Percentiles rank a stretch among this genome's conserved stretches.
Evolutionary conservation across 139 green algal genomes (phyloP).

Genomic region (Picochlorum sp.): DNA sequence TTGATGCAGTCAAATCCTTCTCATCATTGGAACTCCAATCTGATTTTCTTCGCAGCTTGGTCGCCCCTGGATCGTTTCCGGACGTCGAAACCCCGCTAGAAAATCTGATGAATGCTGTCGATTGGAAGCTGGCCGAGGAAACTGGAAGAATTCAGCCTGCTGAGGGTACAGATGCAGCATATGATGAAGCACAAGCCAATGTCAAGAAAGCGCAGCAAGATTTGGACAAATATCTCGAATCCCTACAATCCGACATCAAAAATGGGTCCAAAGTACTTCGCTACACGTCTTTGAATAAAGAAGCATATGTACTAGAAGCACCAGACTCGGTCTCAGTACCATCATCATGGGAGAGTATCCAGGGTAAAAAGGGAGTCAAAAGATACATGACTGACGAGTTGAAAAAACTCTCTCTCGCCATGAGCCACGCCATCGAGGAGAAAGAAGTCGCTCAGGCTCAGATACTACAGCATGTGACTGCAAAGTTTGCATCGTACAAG

Average conservation of each 20-base stretch:
- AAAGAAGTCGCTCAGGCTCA: slow-evolving; percentile 16
- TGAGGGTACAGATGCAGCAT: slow-evolving; percentile 60
- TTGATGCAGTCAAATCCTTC: slow-evolving; percentile 29
- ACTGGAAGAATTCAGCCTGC: slow-evolving; percentile 64
- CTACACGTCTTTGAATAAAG: slow-evolving; percentile 76
- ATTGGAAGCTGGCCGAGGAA: slow-evolving; percentile 74
- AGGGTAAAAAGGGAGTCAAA: slow-evolving; percentile 70
- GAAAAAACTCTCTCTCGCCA: slow-evolving; percentile 41
- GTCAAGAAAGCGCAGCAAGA: slow-evolving; percentile 38
- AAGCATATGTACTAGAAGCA: slow-evolving; percentile 83
- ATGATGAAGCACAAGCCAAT: slow-evolving; percentile 50
- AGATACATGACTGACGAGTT: slow-evolving; percentile 49
- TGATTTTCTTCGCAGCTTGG: slow-evolving; percentile 14
- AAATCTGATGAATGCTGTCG: slow-evolving; percentile 47
- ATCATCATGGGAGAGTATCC: slow-evolving; percentile 39
- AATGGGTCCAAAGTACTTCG: slow-evolving; percentile 25
- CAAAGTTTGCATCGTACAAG: slow-evolving; percentile 44
- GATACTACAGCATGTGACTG: slow-evolving; percentile 52
- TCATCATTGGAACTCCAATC: not conserved
- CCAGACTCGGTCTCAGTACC: slow-evolving; percentile 49
- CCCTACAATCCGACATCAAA: slow-evolving; percentile 11
- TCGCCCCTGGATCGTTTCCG: slow-evolving; percentile 19
- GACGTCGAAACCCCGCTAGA: slow-evolving; percentile 37
- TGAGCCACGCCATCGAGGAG: slow-evolving; percentile 49
- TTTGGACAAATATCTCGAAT: slow-evolving; percentile 53